Percentiles rank a stretch among this genome's conserved stretches.
Conservation (phyloP, 345 rosid genomes). For the Populus tremula region DNA sequence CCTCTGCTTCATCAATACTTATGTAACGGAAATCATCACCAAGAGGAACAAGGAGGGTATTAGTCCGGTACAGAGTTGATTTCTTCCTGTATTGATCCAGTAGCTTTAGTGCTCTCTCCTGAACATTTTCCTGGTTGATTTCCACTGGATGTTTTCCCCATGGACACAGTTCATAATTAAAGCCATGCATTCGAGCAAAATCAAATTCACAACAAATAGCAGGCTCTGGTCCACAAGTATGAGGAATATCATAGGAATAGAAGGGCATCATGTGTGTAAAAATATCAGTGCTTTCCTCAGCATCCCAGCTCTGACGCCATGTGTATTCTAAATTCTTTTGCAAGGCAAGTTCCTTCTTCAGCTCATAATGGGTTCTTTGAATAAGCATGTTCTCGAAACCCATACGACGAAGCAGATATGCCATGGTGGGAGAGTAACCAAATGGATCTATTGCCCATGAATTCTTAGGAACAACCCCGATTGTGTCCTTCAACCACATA, state of each 20-base stretch:
- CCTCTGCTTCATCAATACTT: slow-evolving; percentile 82
- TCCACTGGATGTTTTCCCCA: slow-evolving; percentile 79
- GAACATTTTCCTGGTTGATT: slow-evolving; percentile 71
- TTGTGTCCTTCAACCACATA: slow-evolving; percentile 88
- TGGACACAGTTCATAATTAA: slow-evolving; percentile 71
- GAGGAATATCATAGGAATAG: slow-evolving; percentile 95
- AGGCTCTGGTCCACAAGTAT: slow-evolving; percentile 99
- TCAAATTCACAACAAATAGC: slow-evolving; percentile 97
- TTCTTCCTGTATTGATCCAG: slow-evolving; percentile 97
- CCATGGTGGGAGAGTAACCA: slow-evolving; percentile 98
- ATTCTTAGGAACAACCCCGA: slow-evolving; percentile 87
- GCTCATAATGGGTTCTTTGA: slow-evolving; percentile 97
- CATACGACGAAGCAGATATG: slow-evolving; percentile 95
- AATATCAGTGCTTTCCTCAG: slow-evolving; percentile 84
- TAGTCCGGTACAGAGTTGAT: slow-evolving; percentile 76
- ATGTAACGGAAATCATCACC: slow-evolving; percentile 96
- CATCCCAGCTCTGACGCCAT: slow-evolving; percentile 99
- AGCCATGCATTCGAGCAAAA: slow-evolving; percentile 70
- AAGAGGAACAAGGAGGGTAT: slow-evolving; percentile 90
- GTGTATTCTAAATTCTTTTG: slow-evolving; percentile 82
- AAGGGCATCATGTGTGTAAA: slow-evolving; percentile 99
- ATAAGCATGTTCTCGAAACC: slow-evolving; percentile 99
- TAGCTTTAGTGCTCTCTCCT: slow-evolving; percentile 76
- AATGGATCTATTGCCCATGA: slow-evolving; percentile 99
- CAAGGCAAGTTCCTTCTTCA: slow-evolving; percentile 92